phyloP scores from a whole-genome alignment of 306 rosid genomes.

The Glycine tomentella region DNA sequence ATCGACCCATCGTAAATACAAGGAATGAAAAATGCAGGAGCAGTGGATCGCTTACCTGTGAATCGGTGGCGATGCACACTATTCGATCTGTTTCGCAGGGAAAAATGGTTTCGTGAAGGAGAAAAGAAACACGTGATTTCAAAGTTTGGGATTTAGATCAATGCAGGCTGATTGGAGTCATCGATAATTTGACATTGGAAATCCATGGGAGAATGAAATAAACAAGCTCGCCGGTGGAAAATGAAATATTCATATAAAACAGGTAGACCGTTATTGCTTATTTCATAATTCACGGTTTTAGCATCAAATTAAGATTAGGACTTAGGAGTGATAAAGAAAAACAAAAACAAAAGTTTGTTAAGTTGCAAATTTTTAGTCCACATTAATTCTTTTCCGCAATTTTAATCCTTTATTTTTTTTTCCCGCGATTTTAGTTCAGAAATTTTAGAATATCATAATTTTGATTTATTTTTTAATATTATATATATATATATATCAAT shows the following conservation, averaged over 20 bases:
- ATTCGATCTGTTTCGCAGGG: constrained; percentile 44
- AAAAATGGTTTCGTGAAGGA: constrained; percentile 12
- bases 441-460: no score
- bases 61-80: neutral
- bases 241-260: neutral
- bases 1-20: no score
- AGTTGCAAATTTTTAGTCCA: no score
- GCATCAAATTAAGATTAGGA: neutral
- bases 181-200: constrained; percentile 10
- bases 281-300: neutral
- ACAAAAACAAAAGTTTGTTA: no score
- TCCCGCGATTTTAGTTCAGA: no score
- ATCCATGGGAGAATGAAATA: neutral
- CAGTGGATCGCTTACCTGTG: constrained; percentile 47
- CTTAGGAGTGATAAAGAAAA: neutral
- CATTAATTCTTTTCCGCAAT: no score
- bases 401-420: no score
- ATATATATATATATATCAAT: no score
- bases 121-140: constrained; percentile 7
- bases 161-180: constrained; percentile 26
- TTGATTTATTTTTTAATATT: no score
- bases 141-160: constrained; percentile 38
- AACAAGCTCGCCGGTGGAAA: no score
- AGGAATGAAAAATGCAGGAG: constrained; percentile 13
- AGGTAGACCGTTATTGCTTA: constrained; percentile 14